Percentiles rank a stretch among this genome's conserved stretches.
These are phyloP conservation scores for Cochlearia excelsa DNA, from an alignment of 345 rosid species.

Conservation along the genomic window DNA sequence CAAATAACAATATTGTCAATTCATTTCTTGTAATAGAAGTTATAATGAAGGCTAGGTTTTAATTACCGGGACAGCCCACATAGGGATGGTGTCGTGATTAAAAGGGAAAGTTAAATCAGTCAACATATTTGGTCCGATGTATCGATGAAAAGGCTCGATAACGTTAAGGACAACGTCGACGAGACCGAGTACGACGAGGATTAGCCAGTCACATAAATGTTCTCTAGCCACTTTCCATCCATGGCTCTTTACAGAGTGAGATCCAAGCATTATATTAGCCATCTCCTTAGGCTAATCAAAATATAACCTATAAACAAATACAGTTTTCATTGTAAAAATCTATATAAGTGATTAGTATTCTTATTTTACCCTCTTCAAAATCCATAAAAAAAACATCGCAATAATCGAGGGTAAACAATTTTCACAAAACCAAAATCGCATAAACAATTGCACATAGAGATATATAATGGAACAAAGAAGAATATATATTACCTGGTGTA, in stretches of 20 bases:
- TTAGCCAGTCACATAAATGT: conserved; percentile 54
- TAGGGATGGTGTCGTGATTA: conserved; percentile 48
- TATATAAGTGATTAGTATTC: neutral
- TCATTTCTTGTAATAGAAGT: conserved; percentile 13
- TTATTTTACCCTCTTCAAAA: neutral
- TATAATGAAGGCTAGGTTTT: neutral
- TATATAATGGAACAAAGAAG: neutral
- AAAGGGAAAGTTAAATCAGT: conserved; percentile 57
- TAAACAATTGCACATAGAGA: no score
- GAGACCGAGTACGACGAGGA: conserved; percentile 44
- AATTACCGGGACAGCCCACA: conserved; percentile 62
- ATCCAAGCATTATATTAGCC: conserved; percentile 42
- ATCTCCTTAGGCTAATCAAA: conserved; percentile 26
- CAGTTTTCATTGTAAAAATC: neutral
- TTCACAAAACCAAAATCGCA: neutral
- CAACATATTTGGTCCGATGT: conserved; percentile 58
- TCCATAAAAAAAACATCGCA: no score
- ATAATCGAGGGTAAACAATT: conserved; percentile 2
- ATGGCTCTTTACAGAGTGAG: conserved; percentile 49
- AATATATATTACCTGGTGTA: conserved; percentile 22
- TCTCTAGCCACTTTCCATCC: conserved; percentile 46
- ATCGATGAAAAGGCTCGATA: conserved; percentile 67
- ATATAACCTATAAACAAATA: conserved; percentile 10
- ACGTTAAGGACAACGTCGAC: conserved; percentile 43
- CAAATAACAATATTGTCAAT: neutral